Base-by-base conservation (phyloP, 2,329 filamentous ascomycete species). In the Alternaria novae-zelandiae region DNA sequence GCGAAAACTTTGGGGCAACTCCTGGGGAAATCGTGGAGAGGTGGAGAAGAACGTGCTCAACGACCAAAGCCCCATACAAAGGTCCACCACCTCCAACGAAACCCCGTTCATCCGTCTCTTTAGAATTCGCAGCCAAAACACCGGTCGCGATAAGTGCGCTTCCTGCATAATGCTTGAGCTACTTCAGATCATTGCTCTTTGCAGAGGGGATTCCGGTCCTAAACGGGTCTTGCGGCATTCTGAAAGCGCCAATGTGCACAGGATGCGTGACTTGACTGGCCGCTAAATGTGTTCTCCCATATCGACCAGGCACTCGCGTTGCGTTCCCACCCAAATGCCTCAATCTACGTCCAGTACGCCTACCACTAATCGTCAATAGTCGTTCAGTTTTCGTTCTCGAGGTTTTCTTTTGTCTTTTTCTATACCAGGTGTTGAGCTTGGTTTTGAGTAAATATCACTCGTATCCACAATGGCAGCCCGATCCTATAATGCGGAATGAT, bases 1-100 rank as follows among this genome's bases (percentile, higher is more conserved):
- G 20, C 46, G 13, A 28, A 28, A 41, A 59, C 25, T 47, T 57
- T 41, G 59, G 41, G 15, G 25, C 43, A 20, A 51, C 47, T 43
- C 30, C 23, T 59, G 47, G 49, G 49, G 56, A 62, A 57, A 53
- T 41, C 54, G 54, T 61, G 59, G 59, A 62, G 59, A 45, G 28
- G 46, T 53, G 59, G 59, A 57, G 59, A 61, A 57, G 32, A 32
- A 25, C 43, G 59, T 30, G 36, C 15, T 43, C 47, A 43, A 56
- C 54, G 45, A 30, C 44, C 54, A 47, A 2, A 11, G 41, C 41
- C 43, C 47, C 41, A 54, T 17, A 47, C 59, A 28, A 41, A 30
- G 43, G 13, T 57, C 55, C 47, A 44, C 45, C 41, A 59, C 49
- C 23, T 43, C 46, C 51, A 32, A 30, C 46, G 44, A 43, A 32